Evolutionary conservation across 257 asterid genomes (phyloP), one percentile per base, ranked within the genome.

Genomic region (Solanum tarapatanum): DNA sequence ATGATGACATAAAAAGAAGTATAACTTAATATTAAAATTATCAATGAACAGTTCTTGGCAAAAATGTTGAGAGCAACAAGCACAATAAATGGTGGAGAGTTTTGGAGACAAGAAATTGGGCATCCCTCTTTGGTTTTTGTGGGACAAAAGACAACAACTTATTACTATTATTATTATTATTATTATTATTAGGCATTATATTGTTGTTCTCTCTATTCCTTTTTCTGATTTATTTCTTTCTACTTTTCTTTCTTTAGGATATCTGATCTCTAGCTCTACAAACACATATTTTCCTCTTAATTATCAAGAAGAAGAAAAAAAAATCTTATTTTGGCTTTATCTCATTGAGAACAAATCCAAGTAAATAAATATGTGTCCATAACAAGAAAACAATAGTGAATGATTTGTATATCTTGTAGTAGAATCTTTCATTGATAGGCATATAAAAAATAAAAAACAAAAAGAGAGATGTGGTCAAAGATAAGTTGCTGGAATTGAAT

Each of bases 31-130:
- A 64, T 4, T 64, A 60, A 35, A 24, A 73, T 32, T 73, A 73
- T 73, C 16, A 33, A 73, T 33, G 51, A 14, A 36, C 36, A 74
- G 10, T 14, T 17, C 84, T 43, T 84, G 88, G 88, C 92, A 91
- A 86, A 86, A 33, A 86, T 86, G 83, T 73, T 43, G 90, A 90
- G 80, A 87, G 88, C 83, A 36, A 93, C 85, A 28, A 32, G 85
- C 91, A 83, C 86, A 85, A 87, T 33, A 85, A 60, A 70, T 84
- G 91, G 87, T 68, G 33, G 80, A 64, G 32, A 33, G 62, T 45
- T 74, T 16, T 41, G 84, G 36, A 77, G 62, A 77, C 62, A 51
- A 73, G 30, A 28, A 73, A 39, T 75, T 35, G 75, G 64, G n/a
- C 51, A 39, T 79, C 87, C 86, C 86, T 73, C 28, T 55, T 80